phyloP scores from a whole-genome alignment of 352 stramenopile genomes.

The Phytophthora foliorum region DNA sequence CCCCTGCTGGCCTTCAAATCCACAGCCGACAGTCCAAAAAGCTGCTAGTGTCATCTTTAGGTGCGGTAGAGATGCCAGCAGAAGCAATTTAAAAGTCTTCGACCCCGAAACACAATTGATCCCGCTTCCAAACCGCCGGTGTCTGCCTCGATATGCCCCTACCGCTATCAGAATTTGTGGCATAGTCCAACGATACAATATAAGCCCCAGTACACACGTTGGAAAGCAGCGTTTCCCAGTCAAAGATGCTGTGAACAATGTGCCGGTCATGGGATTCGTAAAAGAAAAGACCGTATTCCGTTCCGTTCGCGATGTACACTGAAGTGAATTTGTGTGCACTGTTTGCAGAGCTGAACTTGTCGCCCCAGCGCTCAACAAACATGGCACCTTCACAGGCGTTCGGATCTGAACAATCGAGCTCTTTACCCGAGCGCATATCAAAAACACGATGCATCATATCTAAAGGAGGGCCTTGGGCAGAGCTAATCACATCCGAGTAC shows the following conservation, averaged over 20 bases:
- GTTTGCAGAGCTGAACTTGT: background rate
- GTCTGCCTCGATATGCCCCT: constrained; percentile 2
- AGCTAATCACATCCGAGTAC: constrained; percentile 36
- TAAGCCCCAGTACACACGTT: constrained; percentile 1
- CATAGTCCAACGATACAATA: constrained; percentile 2
- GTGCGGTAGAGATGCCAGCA: background rate
- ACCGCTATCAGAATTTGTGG: background rate
- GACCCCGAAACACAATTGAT: constrained; percentile 9
- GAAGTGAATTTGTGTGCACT: background rate
- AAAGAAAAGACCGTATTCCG: constrained; percentile 9
- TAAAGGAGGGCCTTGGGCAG: constrained; percentile 4
- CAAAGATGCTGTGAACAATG: constrained; percentile 2
- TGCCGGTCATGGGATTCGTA: background rate
- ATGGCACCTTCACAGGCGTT: background rate
- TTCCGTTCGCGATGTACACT: constrained; percentile 17
- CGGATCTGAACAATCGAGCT: constrained; percentile 13
- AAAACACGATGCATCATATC: constrained; percentile 26
- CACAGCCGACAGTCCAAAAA: constrained; percentile 30
- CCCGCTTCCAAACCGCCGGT: background rate
- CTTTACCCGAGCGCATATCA: constrained; percentile 21
- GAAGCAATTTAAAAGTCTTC: background rate
- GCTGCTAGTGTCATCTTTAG: constrained; percentile 11
- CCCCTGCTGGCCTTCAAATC: constrained; percentile 46
- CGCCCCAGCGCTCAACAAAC: background rate
- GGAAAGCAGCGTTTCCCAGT: constrained; percentile 14